Conservation (phyloP, 225 moss, liverwort and hornwort species). For the Sphagnum contortum region DNA sequence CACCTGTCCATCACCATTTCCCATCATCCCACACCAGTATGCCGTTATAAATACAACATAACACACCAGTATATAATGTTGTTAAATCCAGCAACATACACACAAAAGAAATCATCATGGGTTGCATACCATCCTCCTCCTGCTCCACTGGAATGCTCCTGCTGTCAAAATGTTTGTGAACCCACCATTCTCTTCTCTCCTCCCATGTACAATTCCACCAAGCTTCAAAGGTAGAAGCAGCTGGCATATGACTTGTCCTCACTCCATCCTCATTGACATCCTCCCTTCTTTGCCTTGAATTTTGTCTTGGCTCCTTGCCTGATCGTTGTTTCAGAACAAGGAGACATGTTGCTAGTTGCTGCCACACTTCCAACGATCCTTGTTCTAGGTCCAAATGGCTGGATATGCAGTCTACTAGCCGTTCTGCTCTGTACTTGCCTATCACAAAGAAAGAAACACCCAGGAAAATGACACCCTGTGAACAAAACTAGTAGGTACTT, state of each 20-base stretch:
- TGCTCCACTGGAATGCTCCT: slow-evolving; percentile 26
- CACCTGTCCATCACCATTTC: slow-evolving; percentile 33
- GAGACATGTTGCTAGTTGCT: slow-evolving; percentile 51
- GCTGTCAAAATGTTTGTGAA: slow-evolving; percentile 47
- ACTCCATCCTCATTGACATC: slow-evolving; percentile 6
- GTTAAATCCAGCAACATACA: background rate
- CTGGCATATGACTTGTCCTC: slow-evolving; percentile 5
- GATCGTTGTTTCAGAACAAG: slow-evolving; percentile 31
- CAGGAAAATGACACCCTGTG: background rate
- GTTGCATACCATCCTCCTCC: slow-evolving; percentile 29
- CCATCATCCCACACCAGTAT: background rate
- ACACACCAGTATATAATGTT: background rate
- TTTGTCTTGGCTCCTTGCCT: background rate
- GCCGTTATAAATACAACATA: background rate
- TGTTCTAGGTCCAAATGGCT: slow-evolving; percentile 58
- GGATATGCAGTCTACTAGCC: slow-evolving; percentile 54
- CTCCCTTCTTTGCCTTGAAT: background rate
- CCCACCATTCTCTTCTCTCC: slow-evolving; percentile 60
- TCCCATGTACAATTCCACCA: slow-evolving; percentile 39
- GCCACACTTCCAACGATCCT: slow-evolving; percentile 58
- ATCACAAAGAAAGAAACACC: background rate
- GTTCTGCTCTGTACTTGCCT: slow-evolving; percentile 45
- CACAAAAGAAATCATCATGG: background rate
- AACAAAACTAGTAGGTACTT: background rate
- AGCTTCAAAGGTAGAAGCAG: slow-evolving; percentile 10